Percentiles rank a stretch among this genome's conserved stretches.
Conservation (phyloP, 306 rosid species). For the Malus sylvestris region DNA sequence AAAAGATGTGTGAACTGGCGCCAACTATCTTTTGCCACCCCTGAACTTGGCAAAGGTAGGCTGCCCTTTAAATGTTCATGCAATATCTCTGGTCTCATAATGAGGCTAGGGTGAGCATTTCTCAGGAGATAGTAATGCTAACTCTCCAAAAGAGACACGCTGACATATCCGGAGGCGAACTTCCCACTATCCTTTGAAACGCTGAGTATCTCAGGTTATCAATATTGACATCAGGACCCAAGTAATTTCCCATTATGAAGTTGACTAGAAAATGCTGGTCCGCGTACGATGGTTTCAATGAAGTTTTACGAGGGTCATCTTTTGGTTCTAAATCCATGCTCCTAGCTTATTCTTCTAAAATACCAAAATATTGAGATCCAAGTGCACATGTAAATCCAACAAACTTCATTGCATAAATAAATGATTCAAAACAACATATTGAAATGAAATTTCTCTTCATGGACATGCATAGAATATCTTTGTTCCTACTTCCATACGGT, state of each 20-base stretch:
- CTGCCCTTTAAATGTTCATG: slow-evolving; percentile 51
- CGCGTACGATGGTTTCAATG: slow-evolving; percentile 7
- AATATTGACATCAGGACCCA: slow-evolving; percentile 62
- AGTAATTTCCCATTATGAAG: slow-evolving; percentile 45
- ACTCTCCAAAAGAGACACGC: slow-evolving; percentile 49
- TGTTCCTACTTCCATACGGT: background rate
- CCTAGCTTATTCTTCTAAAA: background rate
- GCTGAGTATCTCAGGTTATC: slow-evolving; percentile 35
- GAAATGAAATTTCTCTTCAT: background rate
- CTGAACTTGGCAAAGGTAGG: slow-evolving; percentile 21
- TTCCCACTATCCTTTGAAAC: slow-evolving; percentile 31
- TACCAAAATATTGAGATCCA: slow-evolving; percentile 2
- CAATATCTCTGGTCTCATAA: slow-evolving; percentile 29
- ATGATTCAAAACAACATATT: background rate
- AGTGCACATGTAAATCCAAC: slow-evolving; percentile 3
- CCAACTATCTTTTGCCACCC: slow-evolving; percentile 12
- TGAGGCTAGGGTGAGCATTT: slow-evolving; percentile 26
- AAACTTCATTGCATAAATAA: background rate
- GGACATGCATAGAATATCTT: background rate
- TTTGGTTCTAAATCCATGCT: slow-evolving; percentile 39
- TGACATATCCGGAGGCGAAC: slow-evolving; percentile 32
- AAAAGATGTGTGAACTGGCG: slow-evolving; percentile 50
- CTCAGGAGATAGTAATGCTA: slow-evolving; percentile 48
- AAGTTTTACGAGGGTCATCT: slow-evolving; percentile 8
- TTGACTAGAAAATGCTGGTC: slow-evolving; percentile 44